phyloP scores from a whole-genome alignment of 257 asterid species.

The Penstemon davidsonii region DNA sequence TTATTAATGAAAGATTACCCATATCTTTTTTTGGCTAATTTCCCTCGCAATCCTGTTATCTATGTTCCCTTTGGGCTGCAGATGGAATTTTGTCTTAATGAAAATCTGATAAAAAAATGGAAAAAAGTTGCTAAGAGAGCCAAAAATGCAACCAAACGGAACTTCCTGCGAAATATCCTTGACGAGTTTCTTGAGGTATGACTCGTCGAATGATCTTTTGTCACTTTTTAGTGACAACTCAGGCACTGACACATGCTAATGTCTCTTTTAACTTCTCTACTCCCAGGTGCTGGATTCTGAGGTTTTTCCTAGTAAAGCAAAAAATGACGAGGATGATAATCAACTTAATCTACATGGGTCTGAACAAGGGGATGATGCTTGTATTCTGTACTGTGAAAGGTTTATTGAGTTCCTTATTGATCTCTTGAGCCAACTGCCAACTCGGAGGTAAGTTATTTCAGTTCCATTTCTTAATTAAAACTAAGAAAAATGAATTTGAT shows the following conservation, averaged over 20 bases:
- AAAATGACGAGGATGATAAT: slow-evolving; percentile 41
- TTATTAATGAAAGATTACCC: too few relatives aligned
- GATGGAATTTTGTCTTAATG: slow-evolving; percentile 90
- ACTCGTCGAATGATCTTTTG: slow-evolving; percentile 10
- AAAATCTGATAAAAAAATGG: slow-evolving; percentile 79
- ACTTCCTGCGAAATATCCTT: slow-evolving; percentile 78
- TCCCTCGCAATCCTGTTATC: slow-evolving; percentile 21
- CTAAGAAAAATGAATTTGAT: background rate
- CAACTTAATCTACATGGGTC: slow-evolving; percentile 33
- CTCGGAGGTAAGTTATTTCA: slow-evolving; percentile 65
- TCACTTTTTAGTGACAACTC: slow-evolving; percentile 18
- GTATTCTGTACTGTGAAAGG: slow-evolving; percentile 85
- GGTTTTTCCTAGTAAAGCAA: slow-evolving; percentile 51
- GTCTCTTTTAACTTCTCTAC: slow-evolving; percentile 29
- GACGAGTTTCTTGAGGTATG: slow-evolving; percentile 87
- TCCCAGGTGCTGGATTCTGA: slow-evolving; percentile 78
- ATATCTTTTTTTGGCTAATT: slow-evolving; percentile 12
- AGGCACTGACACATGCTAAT: slow-evolving; percentile 18
- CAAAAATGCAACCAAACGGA: slow-evolving; percentile 62
- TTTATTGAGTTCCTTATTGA: slow-evolving; percentile 98
- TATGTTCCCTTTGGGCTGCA: slow-evolving; percentile 27
- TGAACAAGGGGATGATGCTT: slow-evolving; percentile 63
- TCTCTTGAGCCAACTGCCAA: slow-evolving; percentile 98
- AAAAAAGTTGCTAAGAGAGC: slow-evolving; percentile 71
- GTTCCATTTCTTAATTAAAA: slow-evolving; percentile 12